Conservation (phyloP, 345 rosid species). For the Geranium rotundifolium region DNA sequence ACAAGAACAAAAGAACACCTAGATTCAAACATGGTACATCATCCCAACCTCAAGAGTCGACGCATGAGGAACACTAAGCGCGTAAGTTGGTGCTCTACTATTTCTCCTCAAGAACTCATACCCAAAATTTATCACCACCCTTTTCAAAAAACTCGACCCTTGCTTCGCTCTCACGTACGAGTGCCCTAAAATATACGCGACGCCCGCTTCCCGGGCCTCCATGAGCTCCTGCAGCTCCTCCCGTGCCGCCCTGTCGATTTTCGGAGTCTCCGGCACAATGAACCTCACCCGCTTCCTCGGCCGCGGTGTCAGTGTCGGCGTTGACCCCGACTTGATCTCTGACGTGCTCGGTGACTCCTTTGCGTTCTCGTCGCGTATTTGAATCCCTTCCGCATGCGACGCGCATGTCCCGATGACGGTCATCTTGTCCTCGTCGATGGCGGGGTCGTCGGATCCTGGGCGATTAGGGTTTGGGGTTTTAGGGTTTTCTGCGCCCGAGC, state of each 20-base stretch:
- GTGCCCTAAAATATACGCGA: constrained; percentile 83
- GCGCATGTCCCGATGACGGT: constrained; percentile 74
- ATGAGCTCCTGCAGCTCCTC: constrained; percentile 62
- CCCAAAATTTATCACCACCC: constrained; percentile 51
- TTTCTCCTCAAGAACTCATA: constrained; percentile 87
- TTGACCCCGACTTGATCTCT: constrained; percentile 54
- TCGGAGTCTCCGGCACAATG: constrained; percentile 59
- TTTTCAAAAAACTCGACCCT: constrained; percentile 64
- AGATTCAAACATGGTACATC: constrained; percentile 54
- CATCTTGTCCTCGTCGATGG: constrained; percentile 49
- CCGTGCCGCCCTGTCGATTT: constrained; percentile 40
- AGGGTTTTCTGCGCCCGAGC: constrained; percentile 28
- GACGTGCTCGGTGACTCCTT: constrained; percentile 45
- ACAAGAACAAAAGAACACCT: not conserved
- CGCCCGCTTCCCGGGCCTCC: constrained; percentile 84
- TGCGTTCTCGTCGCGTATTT: constrained; percentile 34
- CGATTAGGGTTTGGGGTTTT: no score
- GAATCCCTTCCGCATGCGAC: constrained; percentile 47
- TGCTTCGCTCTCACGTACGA: constrained; percentile 65
- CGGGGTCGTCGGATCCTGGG: no score
- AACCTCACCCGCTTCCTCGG: constrained; percentile 63
- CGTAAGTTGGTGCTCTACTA: constrained; percentile 41
- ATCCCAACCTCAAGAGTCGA: constrained; percentile 92
- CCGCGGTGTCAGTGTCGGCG: constrained; percentile 32
- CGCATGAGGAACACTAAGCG: constrained; percentile 53